Evolutionary conservation across 75 land plant genomes (phyloP).

Genomic region (Gnetum montanum): DNA sequence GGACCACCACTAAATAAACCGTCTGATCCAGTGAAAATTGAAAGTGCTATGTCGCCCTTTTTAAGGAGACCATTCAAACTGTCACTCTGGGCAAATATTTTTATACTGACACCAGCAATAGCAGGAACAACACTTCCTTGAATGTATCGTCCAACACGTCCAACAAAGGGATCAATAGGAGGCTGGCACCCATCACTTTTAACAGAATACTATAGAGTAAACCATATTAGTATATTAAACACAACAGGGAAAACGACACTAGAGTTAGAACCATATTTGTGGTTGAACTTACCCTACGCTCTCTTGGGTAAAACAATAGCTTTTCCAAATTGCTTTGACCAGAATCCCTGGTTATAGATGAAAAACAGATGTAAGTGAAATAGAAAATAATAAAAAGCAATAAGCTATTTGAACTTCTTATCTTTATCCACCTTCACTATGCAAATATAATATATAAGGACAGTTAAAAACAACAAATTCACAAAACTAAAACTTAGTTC

Average conservation of each 20-base stretch:
- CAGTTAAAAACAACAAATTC: too few species aligned
- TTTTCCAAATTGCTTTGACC: constrained; percentile 15
- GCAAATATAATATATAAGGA: too few species aligned
- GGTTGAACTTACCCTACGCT: constrained; percentile 42
- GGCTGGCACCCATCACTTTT: constrained; percentile 73
- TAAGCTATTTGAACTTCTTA: too few species aligned
- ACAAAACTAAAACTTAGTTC: too few species aligned
- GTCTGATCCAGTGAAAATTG: constrained; percentile 47
- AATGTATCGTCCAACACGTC: constrained; percentile 61
- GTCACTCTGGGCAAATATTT: constrained; percentile 39
- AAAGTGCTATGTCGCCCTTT: constrained; percentile 59
- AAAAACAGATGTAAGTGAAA: background rate
- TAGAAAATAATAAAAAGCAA: too few species aligned
- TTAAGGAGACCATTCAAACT: constrained; percentile 33
- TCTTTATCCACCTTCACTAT: too few species aligned
- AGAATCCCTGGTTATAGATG: background rate
- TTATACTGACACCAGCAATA: constrained; percentile 55
- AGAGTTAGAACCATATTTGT: background rate
- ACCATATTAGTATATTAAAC: background rate
- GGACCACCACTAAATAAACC: constrained; percentile 78
- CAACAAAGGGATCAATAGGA: constrained; percentile 47
- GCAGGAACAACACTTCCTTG: constrained; percentile 73
- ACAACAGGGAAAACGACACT: constrained; percentile 4
- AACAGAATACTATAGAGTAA: constrained; percentile 50
- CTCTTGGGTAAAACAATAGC: constrained; percentile 80